Evolutionary conservation across 2,329 filamentous ascomycete genomes (phyloP), one percentile per base, ranked within the genome.

Genomic region (Emericellopsis cladophorae): DNA sequence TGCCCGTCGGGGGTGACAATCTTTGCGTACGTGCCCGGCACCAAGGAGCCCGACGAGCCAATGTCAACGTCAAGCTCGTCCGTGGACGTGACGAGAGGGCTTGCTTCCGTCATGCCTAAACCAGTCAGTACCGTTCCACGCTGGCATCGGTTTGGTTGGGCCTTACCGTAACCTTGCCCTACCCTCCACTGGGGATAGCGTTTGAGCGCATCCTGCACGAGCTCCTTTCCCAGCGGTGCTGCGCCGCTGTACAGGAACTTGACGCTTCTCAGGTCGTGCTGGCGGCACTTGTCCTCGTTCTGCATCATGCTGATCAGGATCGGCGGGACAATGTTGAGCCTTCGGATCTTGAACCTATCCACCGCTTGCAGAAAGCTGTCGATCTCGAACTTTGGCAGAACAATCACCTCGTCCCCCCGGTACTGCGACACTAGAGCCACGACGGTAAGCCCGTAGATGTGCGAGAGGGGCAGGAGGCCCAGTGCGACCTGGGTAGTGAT

Each of bases 391-490:
- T 82, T 85, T 35, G 73, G 79, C 31, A 92, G 67, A 5, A 90
- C 70, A 40, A 92, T 68, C 9, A 81, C 68, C 42, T 79, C 76
- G 48, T 92, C 85, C 9, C 86, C 86, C 33, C 81, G 73, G 54
- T 79, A 90, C 2, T 76, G 65, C 22, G 70, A 70, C 2, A 67
- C 60, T 55, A 85, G 79, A 34, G 75, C 77, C 44, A 87, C 75
- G 14, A 87, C 75, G 5, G 87, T 75, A 31, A 92, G 64, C 4
- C 76, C 77, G 56, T 90, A 93, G 47, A 92, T 92, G 52, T 93
- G 86, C 48, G 81, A 88, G 53, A 87, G 76, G 1, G 84, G 84
- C 1, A 90, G 65, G n/a, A 90, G 65, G 5, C 83, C 84, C 0
- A 89, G 69, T 2, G 58, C 62, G 16, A 72, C 58, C 43, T 71